Evolutionary conservation across 2,329 filamentous ascomycete species (phyloP), one percentile per base, ranked within the genome.

Genomic region (Penicillium sp.): DNA sequence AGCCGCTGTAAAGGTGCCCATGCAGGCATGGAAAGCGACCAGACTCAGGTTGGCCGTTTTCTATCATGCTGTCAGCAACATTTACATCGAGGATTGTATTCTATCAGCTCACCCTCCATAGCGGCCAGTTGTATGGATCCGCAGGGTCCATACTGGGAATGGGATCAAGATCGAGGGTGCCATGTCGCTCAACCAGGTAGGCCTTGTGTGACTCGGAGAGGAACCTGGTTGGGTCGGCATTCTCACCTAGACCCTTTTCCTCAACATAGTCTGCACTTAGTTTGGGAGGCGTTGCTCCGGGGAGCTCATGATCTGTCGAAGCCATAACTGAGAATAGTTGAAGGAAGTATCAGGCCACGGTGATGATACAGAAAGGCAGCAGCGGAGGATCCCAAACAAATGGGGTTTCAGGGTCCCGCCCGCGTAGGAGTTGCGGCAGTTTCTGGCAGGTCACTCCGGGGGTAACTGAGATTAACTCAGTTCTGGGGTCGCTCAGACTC

Each of bases 1-100:
- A 0, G 78, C 72, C 0, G 80, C 78, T 1, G 72, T 78, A 54
- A 82, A 81, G 1, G 78, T 79, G 39, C 74, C 72, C 76, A 82
- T 82, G 64, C 76, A 76, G 25, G 78, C 77, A 48, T 82, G 78
- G 58, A 81, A 79, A 0, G 78, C 76, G 13, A 83, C 78, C 8
- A 82, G 72, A 9, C 74, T 48, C 0, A 83, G 66, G 50, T 82
- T 81, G 46, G 68, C 49, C 0, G 70, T 62, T 74, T 81, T 81
- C 75, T 78, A 44, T 12, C 25, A 10, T 28, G 2, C 1, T 29
- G 31, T 60, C 8, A 60, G 42, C 33, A 10, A 37, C 10, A 13
- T 10, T 5, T 12, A 6, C 1, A 12, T 6, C 1, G 33, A 37
- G 33, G 1, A 23, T 20, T 20, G 33, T 10, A 12, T 37, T n/a